A percentile compares a stretch with the other conserved stretches of the same genome.
Conservation (phyloP, 2,329 filamentous ascomycete genomes). For the Parascedosporium putredinis region DNA sequence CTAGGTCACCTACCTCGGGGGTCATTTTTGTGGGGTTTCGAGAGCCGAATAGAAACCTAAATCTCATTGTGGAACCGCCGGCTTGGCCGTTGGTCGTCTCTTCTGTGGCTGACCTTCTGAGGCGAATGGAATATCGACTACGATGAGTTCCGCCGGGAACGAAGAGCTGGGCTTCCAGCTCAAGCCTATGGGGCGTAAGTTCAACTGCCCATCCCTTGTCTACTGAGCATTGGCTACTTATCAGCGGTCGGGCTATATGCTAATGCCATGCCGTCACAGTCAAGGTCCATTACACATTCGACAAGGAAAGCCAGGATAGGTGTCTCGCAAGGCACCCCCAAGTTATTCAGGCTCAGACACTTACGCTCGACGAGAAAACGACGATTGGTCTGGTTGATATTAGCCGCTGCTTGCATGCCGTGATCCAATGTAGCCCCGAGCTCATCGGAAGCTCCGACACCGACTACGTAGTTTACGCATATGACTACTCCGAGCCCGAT, state of each 20-base stretch:
- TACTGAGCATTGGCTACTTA: too few relatives aligned
- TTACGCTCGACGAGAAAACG: slow-evolving; percentile 67
- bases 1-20: too few relatives aligned
- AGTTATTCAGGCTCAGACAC: slow-evolving; percentile 66
- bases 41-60: too few relatives aligned
- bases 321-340: slow-evolving; percentile 82
- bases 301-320: slow-evolving; percentile 76
- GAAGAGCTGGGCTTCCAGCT: slow-evolving; percentile 44
- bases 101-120: neutral
- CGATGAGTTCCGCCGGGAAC: slow-evolving; percentile 19
- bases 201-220: too few relatives aligned
- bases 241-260: too few relatives aligned
- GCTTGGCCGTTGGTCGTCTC: neutral
- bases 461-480: slow-evolving; percentile 95
- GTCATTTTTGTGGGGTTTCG: too few relatives aligned
- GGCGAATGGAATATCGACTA: slow-evolving; percentile 6
- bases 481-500: slow-evolving; percentile 92
- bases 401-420: slow-evolving; percentile 74
- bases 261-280: too few relatives aligned
- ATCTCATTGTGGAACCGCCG: too few relatives aligned
- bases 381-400: slow-evolving; percentile 84
- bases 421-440: slow-evolving; percentile 73
- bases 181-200: slow-evolving; percentile 59
- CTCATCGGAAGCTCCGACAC: slow-evolving; percentile 36
- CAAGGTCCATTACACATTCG: slow-evolving; percentile 94